phyloP scores from a whole-genome alignment of 352 stramenopile genomes.

The Phytophthora palmivora region DNA sequence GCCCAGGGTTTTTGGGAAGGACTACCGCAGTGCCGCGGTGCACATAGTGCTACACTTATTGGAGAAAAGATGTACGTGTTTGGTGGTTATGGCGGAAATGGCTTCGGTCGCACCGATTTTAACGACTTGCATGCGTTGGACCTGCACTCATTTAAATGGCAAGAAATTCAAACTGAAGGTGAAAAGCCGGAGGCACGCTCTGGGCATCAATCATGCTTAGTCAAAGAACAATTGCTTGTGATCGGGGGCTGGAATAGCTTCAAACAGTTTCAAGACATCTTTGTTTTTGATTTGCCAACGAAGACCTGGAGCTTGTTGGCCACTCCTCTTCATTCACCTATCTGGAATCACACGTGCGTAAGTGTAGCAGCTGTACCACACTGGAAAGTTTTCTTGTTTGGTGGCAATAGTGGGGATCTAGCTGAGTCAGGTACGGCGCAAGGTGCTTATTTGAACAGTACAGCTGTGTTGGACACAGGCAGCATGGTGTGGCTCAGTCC shows the following conservation, averaged over 20 bases:
- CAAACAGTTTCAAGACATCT: conserved; percentile 97
- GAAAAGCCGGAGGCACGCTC: conserved; percentile 93
- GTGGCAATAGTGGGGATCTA: conserved; percentile 95
- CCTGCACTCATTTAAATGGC: conserved; percentile 92
- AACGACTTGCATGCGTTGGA: conserved; percentile 95
- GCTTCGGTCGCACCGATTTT: conserved; percentile 95
- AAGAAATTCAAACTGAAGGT: conserved; percentile 85
- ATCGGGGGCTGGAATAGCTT: conserved; percentile 97
- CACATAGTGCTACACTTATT: conserved; percentile 91
- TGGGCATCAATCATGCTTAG: conserved; percentile 92
- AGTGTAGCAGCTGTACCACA: conserved; percentile 95
- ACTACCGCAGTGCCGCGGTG: conserved; percentile 90
- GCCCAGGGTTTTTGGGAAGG: conserved; percentile 90
- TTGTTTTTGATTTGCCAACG: conserved; percentile 90
- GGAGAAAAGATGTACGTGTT: conserved; percentile 94
- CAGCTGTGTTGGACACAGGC: conserved; percentile 93
- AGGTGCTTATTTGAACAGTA: conserved; percentile 90
- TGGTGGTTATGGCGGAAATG: conserved; percentile 96
- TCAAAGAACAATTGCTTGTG: conserved; percentile 93
- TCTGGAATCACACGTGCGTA: conserved; percentile 96
- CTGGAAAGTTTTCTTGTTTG: conserved; percentile 98
- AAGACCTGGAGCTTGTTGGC: conserved; percentile 86
- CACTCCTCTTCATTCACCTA: conserved; percentile 65
- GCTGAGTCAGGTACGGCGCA: conserved; percentile 85
- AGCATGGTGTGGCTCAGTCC: conserved; percentile 78